phyloP scores from a whole-genome alignment of 2,329 filamentous ascomycete species.

The Botrytis pseudocinerea region DNA sequence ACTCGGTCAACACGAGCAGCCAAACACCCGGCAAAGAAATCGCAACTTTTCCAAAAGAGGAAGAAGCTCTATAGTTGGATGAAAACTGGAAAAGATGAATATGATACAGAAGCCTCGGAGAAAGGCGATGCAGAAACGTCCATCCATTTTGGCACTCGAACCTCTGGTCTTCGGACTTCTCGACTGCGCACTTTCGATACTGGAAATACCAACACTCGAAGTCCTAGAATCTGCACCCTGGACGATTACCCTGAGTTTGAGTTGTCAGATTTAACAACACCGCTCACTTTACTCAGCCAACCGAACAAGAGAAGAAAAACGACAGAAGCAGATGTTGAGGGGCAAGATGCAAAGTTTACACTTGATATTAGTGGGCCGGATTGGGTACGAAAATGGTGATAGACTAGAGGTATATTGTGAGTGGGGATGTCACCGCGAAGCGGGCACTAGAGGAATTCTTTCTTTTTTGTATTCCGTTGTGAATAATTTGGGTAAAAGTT shows the following conservation, averaged over 20 bases:
- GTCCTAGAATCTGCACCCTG: neutral
- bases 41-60: neutral
- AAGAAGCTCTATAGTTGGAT: neutral
- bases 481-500: neutral
- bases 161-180: neutral
- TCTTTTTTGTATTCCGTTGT: neutral
- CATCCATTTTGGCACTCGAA: neutral
- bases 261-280: neutral
- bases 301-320: neutral
- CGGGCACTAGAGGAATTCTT: neutral
- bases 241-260: accelerated
- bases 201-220: neutral
- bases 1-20: no score
- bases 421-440: neutral
- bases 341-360: neutral
- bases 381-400: neutral
- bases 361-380: neutral
- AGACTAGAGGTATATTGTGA: neutral
- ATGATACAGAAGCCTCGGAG: neutral
- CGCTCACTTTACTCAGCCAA: neutral
- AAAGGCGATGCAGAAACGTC: neutral
- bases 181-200: neutral
- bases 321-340: neutral
- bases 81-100: neutral
- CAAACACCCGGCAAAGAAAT: neutral